Base-by-base conservation (phyloP, 2,329 filamentous ascomycete species). In the Fusarium verrucosum region DNA sequence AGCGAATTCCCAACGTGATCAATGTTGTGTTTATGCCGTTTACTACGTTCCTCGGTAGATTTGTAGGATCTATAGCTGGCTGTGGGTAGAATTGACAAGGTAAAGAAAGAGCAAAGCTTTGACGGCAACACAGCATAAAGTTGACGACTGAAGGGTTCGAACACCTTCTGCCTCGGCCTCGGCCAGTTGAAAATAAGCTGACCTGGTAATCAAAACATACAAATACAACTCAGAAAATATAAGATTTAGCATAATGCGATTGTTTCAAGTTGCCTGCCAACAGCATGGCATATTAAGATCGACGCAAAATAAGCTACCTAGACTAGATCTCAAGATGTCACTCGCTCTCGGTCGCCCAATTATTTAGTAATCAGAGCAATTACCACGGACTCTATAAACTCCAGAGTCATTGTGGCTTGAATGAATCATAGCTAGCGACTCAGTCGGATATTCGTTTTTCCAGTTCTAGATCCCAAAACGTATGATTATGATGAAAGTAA, bases 401-500 rank as follows among this genome's bases (percentile, higher is more conserved):
- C 16, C 11, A 25, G 30, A 17, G n/a, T 32, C 32, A 33, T 45
- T 45, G 14, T 32, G 30, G 30, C 30, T 32, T n/a, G 30, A n/a
- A 13, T 32, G 13, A 20, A 30, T 26, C 7, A 19, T 17, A 19
- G 14, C 3, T 38, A n/a, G 14, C 19, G n/a, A 58, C 25, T 36
- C 36, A 42, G 28, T 25, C 17, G 13, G 5, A 10, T 41, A n/a
- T 22, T 37, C 17, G 11, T 23, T 22, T 4, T 20, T 38, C 20
- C 13, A 26, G 36, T n/a, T 57, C 17, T 58, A 32, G 52, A 50
- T 26, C 41, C 16, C 20, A 19, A 41, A 49, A 58, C 42, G 52
- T 58, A 58, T 38, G 52, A 58, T 41, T 25, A n/a, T 58, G 25
- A 58, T 49, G 32, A 55, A 56, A 38, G 28, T 1, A 38, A 32